Conservation (phyloP, 2,329 filamentous ascomycete genomes). For the Orbilia javanica region DNA sequence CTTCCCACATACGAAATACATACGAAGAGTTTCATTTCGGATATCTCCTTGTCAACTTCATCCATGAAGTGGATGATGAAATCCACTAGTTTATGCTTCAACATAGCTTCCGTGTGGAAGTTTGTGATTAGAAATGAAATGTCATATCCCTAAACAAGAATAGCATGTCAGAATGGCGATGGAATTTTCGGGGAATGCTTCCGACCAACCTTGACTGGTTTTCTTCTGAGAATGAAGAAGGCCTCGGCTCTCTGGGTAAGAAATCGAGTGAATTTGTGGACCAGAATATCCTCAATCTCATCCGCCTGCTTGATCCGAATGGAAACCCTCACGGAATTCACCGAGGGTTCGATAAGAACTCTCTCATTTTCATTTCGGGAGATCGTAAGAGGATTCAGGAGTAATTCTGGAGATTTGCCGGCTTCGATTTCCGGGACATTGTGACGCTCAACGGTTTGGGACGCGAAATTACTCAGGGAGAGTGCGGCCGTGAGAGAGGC, state of each 20-base stretch:
- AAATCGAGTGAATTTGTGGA: constrained; percentile 98
- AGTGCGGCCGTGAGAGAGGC: constrained; percentile 93
- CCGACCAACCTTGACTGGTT: constrained; percentile 84
- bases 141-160: constrained; percentile 81
- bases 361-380: constrained; percentile 97
- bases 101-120: constrained; percentile 97
- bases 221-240: constrained; percentile 95
- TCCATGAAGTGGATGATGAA: constrained; percentile 99
- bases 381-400: constrained; percentile 89
- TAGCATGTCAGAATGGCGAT: neutral
- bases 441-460: constrained; percentile 94
- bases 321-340: constrained; percentile 96
- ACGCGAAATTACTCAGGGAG: constrained; percentile 95
- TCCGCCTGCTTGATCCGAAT: constrained; percentile 99
- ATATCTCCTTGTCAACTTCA: constrained; percentile 99
- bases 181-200: neutral
- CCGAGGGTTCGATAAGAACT: constrained; percentile 93
- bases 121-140: constrained; percentile 99
- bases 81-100: constrained; percentile 98
- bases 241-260: constrained; percentile 94
- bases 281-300: constrained; percentile 97
- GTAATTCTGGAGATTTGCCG: constrained; percentile 88
- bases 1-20: constrained; percentile 64
- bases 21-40: constrained; percentile 99
- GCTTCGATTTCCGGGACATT: constrained; percentile 99